Conservation (phyloP, 495 filamentous ascomycete species). For the Aspergillus olivimuriae region DNA sequence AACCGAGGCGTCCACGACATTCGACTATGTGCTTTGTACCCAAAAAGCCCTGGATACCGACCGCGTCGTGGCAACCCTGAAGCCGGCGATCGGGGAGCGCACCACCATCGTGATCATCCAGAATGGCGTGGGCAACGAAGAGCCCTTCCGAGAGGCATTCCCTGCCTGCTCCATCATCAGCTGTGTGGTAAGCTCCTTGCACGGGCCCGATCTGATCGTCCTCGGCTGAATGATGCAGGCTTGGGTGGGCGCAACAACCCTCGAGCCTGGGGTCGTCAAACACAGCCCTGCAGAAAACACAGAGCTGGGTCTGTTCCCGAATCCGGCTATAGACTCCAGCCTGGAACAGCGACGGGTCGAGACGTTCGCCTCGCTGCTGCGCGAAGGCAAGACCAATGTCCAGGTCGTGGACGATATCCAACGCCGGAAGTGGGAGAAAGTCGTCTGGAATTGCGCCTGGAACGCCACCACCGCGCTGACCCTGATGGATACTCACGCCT, state of each 20-base stretch:
- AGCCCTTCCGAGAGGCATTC: conserved; percentile 49
- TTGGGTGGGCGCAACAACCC: neutral
- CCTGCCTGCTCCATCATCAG: conserved; percentile 48
- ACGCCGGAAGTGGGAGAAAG: conserved; percentile 36
- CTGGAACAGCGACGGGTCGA: neutral
- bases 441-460: conserved; percentile 39
- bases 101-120: conserved; percentile 55
- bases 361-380: neutral
- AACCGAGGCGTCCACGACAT: neutral
- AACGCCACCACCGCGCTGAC: conserved; percentile 37
- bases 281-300: neutral
- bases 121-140: conserved; percentile 61
- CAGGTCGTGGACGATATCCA: conserved; percentile 23
- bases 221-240: neutral
- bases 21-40: neutral
- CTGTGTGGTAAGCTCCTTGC: conserved; percentile 33
- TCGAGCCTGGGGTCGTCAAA: neutral
- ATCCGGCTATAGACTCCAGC: neutral
- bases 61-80: neutral
- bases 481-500: conserved; percentile 26
- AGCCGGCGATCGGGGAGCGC: neutral
- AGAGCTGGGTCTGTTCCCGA: neutral
- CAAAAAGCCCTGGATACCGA: neutral
- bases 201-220: neutral
- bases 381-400: neutral